A percentile compares a stretch with the other conserved stretches of the same genome.
Evolutionary conservation across 2,329 filamentous ascomycete genomes (phyloP).

Genomic region (Fusarium secorum): DNA sequence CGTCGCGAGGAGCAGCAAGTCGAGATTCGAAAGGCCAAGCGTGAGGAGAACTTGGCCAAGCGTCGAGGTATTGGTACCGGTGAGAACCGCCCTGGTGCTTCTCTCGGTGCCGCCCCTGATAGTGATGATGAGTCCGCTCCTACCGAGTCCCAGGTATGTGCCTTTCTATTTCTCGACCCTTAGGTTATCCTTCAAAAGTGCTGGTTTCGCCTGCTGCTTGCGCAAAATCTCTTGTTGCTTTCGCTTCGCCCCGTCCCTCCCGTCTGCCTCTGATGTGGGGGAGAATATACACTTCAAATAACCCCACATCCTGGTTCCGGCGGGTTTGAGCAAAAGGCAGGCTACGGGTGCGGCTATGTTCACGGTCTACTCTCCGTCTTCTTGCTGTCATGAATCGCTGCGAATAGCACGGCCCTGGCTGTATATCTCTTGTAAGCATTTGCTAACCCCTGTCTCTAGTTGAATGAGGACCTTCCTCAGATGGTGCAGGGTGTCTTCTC

Average conservation of each 20-base stretch:
- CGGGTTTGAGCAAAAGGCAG: slow-evolving; percentile 25
- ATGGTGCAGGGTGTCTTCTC: slow-evolving; percentile 99
- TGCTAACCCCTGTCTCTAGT: slow-evolving; percentile 58
- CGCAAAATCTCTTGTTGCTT: slow-evolving; percentile 15
- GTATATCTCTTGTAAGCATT: slow-evolving; percentile 1
- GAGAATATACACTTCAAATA: slow-evolving; percentile 39
- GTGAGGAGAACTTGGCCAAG: slow-evolving; percentile 99
- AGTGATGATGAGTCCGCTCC: slow-evolving; percentile 97
- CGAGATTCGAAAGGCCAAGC: slow-evolving; percentile 97
- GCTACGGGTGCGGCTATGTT: background rate
- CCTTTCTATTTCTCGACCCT: slow-evolving; percentile 18
- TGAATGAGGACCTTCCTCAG: slow-evolving; percentile 96
- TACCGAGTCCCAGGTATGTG: slow-evolving; percentile 89
- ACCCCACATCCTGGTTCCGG: slow-evolving; percentile 45
- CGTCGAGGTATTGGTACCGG: slow-evolving; percentile 89
- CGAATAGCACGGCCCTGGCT: slow-evolving; percentile 4
- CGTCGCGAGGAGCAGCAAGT: slow-evolving; percentile 99
- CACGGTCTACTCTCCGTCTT: slow-evolving; percentile 17
- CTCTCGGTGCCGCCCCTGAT: slow-evolving; percentile 87
- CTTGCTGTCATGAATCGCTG: background rate
- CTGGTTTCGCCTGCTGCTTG: background rate
- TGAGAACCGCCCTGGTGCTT: slow-evolving; percentile 80
- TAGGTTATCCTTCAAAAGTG: slow-evolving; percentile 1
- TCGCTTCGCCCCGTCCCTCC: slow-evolving; percentile 31
- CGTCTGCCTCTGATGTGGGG: slow-evolving; percentile 45